These are phyloP conservation scores for Suillus hirtellus DNA, from an alignment of 768 basidiomycete species.

Conservation along the genomic window DNA sequence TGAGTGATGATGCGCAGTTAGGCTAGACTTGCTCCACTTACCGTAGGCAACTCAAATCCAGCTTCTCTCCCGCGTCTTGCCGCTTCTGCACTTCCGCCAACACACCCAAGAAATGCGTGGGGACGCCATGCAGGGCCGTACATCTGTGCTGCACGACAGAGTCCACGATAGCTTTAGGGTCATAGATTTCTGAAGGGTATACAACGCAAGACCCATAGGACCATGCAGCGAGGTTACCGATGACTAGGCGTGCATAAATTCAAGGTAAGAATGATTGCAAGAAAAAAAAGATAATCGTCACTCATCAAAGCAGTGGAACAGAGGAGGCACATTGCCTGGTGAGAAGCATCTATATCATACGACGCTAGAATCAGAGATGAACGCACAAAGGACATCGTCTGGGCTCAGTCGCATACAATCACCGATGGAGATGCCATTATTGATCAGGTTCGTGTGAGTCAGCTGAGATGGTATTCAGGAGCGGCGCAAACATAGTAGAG, in stretches of 20 bases:
- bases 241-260: constrained; percentile 59
- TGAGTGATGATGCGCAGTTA: not conserved
- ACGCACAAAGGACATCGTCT: constrained; percentile 68
- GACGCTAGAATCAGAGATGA: not conserved
- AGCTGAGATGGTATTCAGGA: constrained; percentile 42
- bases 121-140: constrained; percentile 82
- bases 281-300: constrained; percentile 25
- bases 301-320: constrained; percentile 92
- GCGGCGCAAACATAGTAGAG: not conserved
- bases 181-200: constrained; percentile 67
- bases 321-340: constrained; percentile 77
- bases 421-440: constrained; percentile 72
- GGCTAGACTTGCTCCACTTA: constrained; percentile 26
- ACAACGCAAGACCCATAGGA: constrained; percentile 71
- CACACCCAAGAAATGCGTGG: constrained; percentile 81
- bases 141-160: constrained; percentile 68
- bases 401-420: constrained; percentile 68
- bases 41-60: constrained; percentile 59
- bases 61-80: constrained; percentile 40
- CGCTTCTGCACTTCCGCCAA: constrained; percentile 65
- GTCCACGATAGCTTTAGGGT: constrained; percentile 68
- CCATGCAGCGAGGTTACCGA: constrained; percentile 82
- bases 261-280: constrained; percentile 16
- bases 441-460: constrained; percentile 77
- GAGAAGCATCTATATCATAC: constrained; percentile 7